A percentile compares a stretch with the other conserved stretches of the same genome.
Conservation (phyloP, 257 asterid species). For the Plantago major region DNA sequence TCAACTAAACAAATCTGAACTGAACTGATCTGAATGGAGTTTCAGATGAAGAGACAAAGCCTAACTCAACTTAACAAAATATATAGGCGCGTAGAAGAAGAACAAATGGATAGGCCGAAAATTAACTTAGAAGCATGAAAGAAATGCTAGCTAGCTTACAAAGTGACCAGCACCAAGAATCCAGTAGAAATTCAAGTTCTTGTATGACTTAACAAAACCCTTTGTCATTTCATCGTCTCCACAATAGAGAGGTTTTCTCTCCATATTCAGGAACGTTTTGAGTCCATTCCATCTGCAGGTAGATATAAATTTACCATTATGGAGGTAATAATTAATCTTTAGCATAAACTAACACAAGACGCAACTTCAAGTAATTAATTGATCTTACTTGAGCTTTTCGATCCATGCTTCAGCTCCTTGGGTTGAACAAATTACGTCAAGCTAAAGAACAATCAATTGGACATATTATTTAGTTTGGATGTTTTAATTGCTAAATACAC, state of each 20-base stretch:
- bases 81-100: too few species aligned
- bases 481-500: too few species aligned
- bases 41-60: too few species aligned
- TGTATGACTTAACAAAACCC: constrained; percentile 65
- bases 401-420: constrained; percentile 93
- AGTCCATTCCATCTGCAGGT: constrained; percentile 78
- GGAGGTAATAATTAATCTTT: too few species aligned
- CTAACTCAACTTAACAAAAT: too few species aligned
- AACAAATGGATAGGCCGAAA: too few species aligned
- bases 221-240: constrained; percentile 42
- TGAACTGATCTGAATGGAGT: too few species aligned
- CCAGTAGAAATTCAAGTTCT: constrained; percentile 75
- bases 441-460: constrained; percentile 31
- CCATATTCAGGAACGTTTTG: constrained; percentile 44
- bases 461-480: too few species aligned
- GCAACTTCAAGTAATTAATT: neutral
- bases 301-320: too few species aligned
- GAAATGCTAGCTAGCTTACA: constrained; percentile 40
- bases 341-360: too few species aligned
- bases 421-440: constrained; percentile 85
- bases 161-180: constrained; percentile 96
- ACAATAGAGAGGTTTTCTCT: constrained; percentile 62
- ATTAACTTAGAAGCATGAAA: too few species aligned
- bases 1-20: too few species aligned
- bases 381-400: constrained; percentile 72